Evolutionary conservation across 495 filamentous ascomycete species (phyloP).

Genomic region (Penicillium argentinense): DNA sequence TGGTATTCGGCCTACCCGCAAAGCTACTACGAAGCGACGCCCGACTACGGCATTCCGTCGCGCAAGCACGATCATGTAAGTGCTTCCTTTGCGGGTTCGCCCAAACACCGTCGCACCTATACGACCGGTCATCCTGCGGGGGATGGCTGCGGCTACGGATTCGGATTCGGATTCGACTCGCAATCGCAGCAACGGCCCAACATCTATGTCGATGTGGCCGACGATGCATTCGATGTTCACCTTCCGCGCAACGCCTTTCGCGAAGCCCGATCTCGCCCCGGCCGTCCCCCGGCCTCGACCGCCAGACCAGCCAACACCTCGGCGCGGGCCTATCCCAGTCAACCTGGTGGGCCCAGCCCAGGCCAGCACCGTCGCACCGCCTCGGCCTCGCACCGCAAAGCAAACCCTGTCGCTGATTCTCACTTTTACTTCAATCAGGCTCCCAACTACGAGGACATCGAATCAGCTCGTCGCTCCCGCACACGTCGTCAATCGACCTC

Average conservation of each 20-base stretch:
- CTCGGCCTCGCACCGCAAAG: conserved; percentile 43
- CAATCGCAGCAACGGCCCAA: conserved; percentile 51
- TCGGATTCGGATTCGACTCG: conserved; percentile 27
- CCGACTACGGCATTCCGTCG: conserved; percentile 49
- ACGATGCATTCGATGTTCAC: conserved; percentile 51
- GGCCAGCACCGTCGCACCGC: conserved; percentile 35
- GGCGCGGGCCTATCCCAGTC: no score
- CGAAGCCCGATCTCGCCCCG: conserved; percentile 26
- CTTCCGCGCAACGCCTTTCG: conserved; percentile 35
- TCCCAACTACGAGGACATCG: conserved; percentile 43
- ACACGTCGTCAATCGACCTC: conserved; percentile 51
- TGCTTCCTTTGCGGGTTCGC: conserved; percentile 49
- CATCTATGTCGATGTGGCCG: conserved; percentile 56
- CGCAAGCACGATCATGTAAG: conserved; percentile 60
- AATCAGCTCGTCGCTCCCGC: conserved; percentile 44
- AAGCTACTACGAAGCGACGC: conserved; percentile 44
- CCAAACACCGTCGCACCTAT: conserved; percentile 39
- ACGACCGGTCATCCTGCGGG: conserved; percentile 40
- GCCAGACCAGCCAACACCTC: conserved; percentile 26
- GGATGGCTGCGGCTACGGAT: conserved; percentile 41
- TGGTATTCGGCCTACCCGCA: conserved; percentile 42
- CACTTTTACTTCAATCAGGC: conserved; percentile 54
- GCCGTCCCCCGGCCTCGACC: conserved; percentile 25
- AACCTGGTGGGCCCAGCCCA: no score
- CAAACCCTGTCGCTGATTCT: conserved; percentile 53